Evolutionary conservation across 139 green algal species (phyloP), one percentile per base, ranked within the genome.

Genomic region (Chlorella ohadii): DNA sequence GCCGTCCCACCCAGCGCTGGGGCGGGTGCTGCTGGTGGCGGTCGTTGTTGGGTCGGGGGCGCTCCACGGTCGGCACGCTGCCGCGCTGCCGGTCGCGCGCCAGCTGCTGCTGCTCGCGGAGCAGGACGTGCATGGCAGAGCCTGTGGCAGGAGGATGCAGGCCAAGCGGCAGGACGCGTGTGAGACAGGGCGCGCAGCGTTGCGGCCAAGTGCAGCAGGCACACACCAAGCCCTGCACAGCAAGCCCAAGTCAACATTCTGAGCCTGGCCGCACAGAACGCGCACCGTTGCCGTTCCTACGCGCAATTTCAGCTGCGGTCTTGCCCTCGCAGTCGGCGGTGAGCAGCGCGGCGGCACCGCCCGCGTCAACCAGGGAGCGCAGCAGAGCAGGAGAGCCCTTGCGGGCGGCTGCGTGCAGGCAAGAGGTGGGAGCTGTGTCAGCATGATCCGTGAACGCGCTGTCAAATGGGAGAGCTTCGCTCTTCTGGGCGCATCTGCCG

Each of bases 351-450:
- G 56, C 86, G 16, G 17, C 34, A 41, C 87, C 89, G 6, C 75
- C 87, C 12, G 77, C 82, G 12, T 65, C 39, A 36, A 97, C 74
- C 76, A 97, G 87, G 57, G 91, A 68, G 28, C 80, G 83, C 78
- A 97, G 70, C 47, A 93, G 41, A 2, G 57, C 44, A 20, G 76
- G 11, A 9, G 84, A 92, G 59, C 91, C 94, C 66, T 93, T 93
- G 28, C 95, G 90, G 4, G 95, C 95, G 0, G 95, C 61, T 51
- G 44, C 44, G 9, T 9, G 9, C 44, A 9, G 44, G 9, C 7
- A 9, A 51, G 44, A 51, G 44, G 44, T 16, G 44, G n/a, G n/a
- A n/a, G n/a, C n/a, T n/a, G n/a, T n/a, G n/a, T n/a, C n/a, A n/a
- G n/a, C n/a, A n/a, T n/a, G n/a, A n/a, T n/a, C n/a, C n/a, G n/a